These are phyloP conservation scores for Wickerhamiella occidentalis DNA, from an alignment of 805 yeast species.

Conservation along the genomic window DNA sequence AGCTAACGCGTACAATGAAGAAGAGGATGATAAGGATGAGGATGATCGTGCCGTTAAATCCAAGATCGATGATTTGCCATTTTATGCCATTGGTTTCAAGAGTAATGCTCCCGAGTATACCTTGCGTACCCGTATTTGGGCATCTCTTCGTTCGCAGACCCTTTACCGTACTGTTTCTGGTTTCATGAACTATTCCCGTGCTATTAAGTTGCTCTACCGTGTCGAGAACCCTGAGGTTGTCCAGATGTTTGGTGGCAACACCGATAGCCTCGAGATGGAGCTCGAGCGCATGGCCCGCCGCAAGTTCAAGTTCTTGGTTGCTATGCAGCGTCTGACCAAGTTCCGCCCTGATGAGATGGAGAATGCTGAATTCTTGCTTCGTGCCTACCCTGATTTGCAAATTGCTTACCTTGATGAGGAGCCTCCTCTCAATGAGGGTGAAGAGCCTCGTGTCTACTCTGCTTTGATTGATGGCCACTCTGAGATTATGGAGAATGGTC, in stretches of 20 bases:
- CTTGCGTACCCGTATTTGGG: slow-evolving; percentile 95
- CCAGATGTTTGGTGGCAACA: slow-evolving; percentile 97
- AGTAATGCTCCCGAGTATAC: slow-evolving; percentile 96
- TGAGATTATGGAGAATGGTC: slow-evolving; percentile 42
- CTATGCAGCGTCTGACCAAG: slow-evolving; percentile 73
- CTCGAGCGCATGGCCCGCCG: slow-evolving; percentile 71
- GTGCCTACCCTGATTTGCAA: slow-evolving; percentile 56
- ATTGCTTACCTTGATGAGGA: slow-evolving; percentile 94
- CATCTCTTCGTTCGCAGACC: slow-evolving; percentile 93
- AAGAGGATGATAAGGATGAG: slow-evolving; percentile 34
- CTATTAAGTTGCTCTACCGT: slow-evolving; percentile 82
- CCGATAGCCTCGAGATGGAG: slow-evolving; percentile 91
- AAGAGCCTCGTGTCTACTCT: slow-evolving; percentile 44
- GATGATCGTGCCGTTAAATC: slow-evolving; percentile 65
- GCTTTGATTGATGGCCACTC: slow-evolving; percentile 56
- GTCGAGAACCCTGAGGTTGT: slow-evolving; percentile 93
- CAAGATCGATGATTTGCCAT: slow-evolving; percentile 84
- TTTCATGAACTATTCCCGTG: slow-evolving; percentile 96
- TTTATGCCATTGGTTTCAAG: slow-evolving; percentile 93
- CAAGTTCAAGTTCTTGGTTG: slow-evolving; percentile 67
- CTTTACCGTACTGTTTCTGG: slow-evolving; percentile 95
- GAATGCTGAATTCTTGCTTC: slow-evolving; percentile 54
- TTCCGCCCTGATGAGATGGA: slow-evolving; percentile 54
- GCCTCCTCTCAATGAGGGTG: slow-evolving; percentile 39
- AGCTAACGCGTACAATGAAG: slow-evolving; percentile 61